These are phyloP conservation scores for Lentinula edodes DNA, from an alignment of 768 basidiomycete genomes.

Conservation along the genomic window DNA sequence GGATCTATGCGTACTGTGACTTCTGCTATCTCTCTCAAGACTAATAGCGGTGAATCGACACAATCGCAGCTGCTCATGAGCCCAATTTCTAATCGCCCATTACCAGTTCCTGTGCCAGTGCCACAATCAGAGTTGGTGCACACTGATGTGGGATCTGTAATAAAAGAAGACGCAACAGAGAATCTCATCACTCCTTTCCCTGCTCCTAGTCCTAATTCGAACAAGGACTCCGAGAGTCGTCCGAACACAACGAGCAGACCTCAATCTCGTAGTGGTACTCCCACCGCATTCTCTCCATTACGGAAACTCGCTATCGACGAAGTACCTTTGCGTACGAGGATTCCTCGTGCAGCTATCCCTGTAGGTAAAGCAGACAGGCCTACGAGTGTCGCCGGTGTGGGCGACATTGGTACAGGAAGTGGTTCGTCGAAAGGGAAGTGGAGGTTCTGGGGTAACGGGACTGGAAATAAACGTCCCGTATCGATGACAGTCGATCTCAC, in stretches of 20 bases:
- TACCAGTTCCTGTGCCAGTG: background rate
- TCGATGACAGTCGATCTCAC: background rate
- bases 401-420: background rate
- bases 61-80: background rate
- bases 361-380: background rate
- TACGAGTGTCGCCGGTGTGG: background rate
- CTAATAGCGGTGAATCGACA: background rate
- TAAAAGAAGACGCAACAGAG: background rate
- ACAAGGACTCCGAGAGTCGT: background rate
- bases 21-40: background rate
- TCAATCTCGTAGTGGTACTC: background rate
- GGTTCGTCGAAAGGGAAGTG: background rate
- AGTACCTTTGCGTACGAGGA: background rate
- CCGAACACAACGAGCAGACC: background rate
- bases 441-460: background rate
- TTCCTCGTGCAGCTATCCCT: background rate
- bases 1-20: background rate
- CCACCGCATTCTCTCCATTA: background rate
- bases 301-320: slow-evolving; percentile 4
- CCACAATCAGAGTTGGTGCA: background rate
- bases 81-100: background rate
- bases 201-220: background rate
- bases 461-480: background rate
- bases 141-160: background rate
- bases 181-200: background rate